phyloP scores from a whole-genome alignment of 2,329 filamentous ascomycete species.

The Diaporthe citrichinensis region DNA sequence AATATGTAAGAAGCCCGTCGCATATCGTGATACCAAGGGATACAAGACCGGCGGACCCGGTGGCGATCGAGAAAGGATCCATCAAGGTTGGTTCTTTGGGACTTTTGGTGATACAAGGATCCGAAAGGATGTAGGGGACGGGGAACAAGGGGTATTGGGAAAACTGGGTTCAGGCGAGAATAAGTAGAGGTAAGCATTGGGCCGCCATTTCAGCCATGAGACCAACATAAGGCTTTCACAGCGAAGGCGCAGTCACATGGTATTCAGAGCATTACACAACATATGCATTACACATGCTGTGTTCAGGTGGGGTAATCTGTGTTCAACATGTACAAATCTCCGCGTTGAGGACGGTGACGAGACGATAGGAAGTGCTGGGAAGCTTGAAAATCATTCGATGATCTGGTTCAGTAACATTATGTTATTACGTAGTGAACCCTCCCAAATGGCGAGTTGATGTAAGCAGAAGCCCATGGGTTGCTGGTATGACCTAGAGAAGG shows the following conservation, averaged over 20 bases:
- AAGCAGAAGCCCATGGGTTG: too few species aligned
- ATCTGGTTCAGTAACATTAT: background rate
- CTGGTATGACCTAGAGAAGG: background rate
- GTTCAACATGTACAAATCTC: too few species aligned
- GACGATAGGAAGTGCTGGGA: too few species aligned
- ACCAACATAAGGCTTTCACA: background rate
- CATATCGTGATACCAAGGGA: background rate
- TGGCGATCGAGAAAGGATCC: background rate
- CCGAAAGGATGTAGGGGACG: background rate
- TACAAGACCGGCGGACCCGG: background rate
- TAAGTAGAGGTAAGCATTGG: background rate
- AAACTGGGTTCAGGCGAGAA: background rate
- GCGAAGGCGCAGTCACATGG: background rate
- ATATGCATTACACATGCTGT: background rate
- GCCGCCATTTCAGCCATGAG: background rate
- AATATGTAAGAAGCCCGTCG: background rate
- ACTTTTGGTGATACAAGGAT: too few species aligned
- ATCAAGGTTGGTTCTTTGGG: background rate
- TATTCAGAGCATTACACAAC: background rate
- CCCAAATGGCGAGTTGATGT: background rate
- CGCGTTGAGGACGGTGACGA: too few species aligned
- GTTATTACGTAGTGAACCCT: background rate
- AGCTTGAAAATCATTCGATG: too few species aligned
- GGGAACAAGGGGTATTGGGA: background rate
- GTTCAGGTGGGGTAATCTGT: background rate